phyloP scores from a whole-genome alignment of 2,329 filamentous ascomycete species.

The Calonectria multiphialidica region DNA sequence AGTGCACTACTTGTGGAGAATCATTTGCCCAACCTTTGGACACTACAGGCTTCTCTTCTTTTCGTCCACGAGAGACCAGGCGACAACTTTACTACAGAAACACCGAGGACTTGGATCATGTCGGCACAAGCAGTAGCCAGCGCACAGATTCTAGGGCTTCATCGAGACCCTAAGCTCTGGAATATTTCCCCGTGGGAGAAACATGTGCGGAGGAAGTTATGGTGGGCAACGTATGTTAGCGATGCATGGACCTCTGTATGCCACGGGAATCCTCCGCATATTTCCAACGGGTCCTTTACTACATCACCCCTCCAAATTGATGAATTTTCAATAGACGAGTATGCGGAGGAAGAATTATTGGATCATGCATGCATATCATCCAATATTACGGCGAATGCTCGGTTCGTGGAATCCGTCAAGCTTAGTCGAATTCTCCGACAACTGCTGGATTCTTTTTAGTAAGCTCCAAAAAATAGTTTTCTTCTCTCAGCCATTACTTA shows the following conservation, averaged over 20 bases:
- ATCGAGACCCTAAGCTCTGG: slow-evolving; percentile 51
- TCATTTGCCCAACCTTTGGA: slow-evolving; percentile 52
- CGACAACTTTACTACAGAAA: slow-evolving; percentile 52
- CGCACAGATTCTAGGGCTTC: slow-evolving; percentile 52
- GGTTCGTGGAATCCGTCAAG: slow-evolving; percentile 42
- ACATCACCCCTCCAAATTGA: slow-evolving; percentile 47
- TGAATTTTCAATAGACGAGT: slow-evolving; percentile 50
- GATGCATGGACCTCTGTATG: slow-evolving; percentile 53
- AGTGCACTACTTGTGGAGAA: slow-evolving; percentile 51
- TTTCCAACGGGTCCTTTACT: slow-evolving; percentile 48
- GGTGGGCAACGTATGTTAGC: slow-evolving; percentile 50
- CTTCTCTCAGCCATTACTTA: neutral
- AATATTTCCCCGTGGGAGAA: slow-evolving; percentile 50
- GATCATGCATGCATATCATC: slow-evolving; percentile 20
- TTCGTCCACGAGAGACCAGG: slow-evolving; percentile 52
- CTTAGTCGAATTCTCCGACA: slow-evolving; percentile 25
- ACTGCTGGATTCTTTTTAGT: slow-evolving; percentile 23
- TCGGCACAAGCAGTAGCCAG: slow-evolving; percentile 50
- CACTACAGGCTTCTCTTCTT: slow-evolving; percentile 52
- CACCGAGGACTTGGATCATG: slow-evolving; percentile 52
- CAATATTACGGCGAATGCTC: slow-evolving; percentile 40
- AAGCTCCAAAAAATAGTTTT: neutral
- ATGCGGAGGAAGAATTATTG: slow-evolving; percentile 23
- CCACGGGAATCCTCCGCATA: slow-evolving; percentile 54
- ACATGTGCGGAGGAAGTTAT: slow-evolving; percentile 48